Evolutionary conservation across 805 yeast genomes (phyloP).

Genomic region (Metschnikowia rubicola): DNA sequence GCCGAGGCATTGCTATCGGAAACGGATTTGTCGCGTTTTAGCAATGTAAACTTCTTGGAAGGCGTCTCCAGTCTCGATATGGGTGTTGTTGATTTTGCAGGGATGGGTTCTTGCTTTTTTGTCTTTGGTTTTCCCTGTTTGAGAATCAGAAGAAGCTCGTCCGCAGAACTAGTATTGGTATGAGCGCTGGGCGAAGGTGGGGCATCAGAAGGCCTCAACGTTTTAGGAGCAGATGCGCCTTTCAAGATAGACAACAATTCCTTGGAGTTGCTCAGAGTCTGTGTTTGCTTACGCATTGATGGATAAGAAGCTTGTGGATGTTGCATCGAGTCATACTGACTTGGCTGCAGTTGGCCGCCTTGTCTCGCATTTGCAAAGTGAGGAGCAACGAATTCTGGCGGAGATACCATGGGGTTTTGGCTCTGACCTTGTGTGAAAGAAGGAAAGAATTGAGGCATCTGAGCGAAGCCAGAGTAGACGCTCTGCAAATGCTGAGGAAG

Average conservation of each 20-base stretch:
- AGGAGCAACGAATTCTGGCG: constrained; percentile 13
- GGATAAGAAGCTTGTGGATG: neutral
- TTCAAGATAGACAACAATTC: constrained; percentile 44
- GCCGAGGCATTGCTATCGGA: constrained; percentile 13
- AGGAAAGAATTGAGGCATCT: constrained; percentile 16
- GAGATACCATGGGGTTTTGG: constrained; percentile 13
- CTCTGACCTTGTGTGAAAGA: constrained; percentile 7
- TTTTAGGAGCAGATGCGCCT: constrained; percentile 7
- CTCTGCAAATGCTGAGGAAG: constrained; percentile 34
- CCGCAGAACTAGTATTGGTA: constrained; percentile 1
- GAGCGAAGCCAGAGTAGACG: constrained; percentile 16
- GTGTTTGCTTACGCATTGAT: constrained; percentile 3
- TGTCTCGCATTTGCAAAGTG: constrained; percentile 2
- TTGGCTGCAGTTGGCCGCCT: constrained; percentile 7
- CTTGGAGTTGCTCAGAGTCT: constrained; percentile 32
- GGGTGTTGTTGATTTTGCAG: neutral
- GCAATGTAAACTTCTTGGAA: constrained; percentile 15
- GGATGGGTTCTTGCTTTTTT: neutral
- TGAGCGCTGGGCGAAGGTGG: neutral
- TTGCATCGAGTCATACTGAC: neutral
- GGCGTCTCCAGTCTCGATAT: constrained; percentile 9
- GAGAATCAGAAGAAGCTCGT: constrained; percentile 11
- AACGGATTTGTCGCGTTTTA: constrained; percentile 13
- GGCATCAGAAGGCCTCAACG: neutral
- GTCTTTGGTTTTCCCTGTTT: constrained; percentile 5